These are phyloP conservation scores for Comarum palustre DNA, from an alignment of 306 rosid genomes.

Conservation along the genomic window DNA sequence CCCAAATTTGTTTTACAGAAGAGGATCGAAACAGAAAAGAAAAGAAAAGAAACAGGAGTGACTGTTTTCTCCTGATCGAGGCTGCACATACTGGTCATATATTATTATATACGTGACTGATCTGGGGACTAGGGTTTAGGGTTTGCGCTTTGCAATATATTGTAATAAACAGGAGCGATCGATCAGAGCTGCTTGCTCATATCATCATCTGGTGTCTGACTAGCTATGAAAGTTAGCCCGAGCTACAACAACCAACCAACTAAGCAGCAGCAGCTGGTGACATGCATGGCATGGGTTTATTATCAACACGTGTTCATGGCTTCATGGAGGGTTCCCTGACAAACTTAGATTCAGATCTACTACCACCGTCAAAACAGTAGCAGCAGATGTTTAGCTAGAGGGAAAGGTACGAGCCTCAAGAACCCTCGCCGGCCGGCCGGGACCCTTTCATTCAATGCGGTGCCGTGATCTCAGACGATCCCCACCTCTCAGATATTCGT, in stretches of 20 bases:
- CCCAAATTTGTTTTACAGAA: no score
- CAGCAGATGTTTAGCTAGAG: background rate
- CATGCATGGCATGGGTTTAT: background rate
- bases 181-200: background rate
- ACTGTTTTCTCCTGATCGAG: no score
- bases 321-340: background rate
- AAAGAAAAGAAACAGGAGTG: no score
- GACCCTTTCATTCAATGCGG: background rate
- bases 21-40: no score
- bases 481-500: slow-evolving; percentile 5
- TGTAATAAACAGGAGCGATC: no score
- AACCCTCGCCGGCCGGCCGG: background rate
- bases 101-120: no score
- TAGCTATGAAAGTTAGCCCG: no score
- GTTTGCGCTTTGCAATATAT: no score
- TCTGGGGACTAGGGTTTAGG: no score
- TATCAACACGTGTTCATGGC: background rate
- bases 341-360: background rate
- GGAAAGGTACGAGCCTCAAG: background rate
- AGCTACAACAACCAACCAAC: background rate
- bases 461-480: background rate
- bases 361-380: background rate
- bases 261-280: background rate
- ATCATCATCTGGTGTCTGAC: no score
- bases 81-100: no score